These are phyloP conservation scores for Bimuria novae-zelandiae DNA, from an alignment of 2,329 filamentous ascomycete genomes.

Conservation along the genomic window DNA sequence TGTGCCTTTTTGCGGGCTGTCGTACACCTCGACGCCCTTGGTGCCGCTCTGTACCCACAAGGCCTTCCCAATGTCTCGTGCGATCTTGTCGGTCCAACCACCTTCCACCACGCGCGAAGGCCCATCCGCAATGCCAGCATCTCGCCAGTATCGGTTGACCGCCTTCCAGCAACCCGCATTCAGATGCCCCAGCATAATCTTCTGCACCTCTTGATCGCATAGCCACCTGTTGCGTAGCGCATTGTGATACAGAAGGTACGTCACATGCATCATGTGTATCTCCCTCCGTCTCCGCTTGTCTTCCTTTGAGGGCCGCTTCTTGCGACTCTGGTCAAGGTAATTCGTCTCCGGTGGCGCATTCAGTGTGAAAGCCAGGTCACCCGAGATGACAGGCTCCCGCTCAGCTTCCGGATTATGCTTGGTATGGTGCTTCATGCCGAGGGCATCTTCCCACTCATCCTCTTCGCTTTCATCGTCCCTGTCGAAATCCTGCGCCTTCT, in stretches of 20 bases:
- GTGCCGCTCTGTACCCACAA: slow-evolving; percentile 50
- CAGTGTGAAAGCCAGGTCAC: slow-evolving; percentile 76
- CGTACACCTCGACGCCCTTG: slow-evolving; percentile 39
- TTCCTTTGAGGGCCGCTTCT: slow-evolving; percentile 84
- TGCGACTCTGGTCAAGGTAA: slow-evolving; percentile 58
- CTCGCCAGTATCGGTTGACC: slow-evolving; percentile 56
- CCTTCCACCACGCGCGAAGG: slow-evolving; percentile 73
- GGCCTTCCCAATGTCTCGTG: slow-evolving; percentile 61
- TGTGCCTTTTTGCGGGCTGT: slow-evolving; percentile 19
- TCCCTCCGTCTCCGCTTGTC: slow-evolving; percentile 77
- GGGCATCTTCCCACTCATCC: slow-evolving; percentile 48
- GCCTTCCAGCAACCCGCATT: slow-evolving; percentile 42
- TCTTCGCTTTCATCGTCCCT: slow-evolving; percentile 48
- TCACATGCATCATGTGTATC: slow-evolving; percentile 88
- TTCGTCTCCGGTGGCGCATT: slow-evolving; percentile 28
- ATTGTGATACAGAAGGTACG: slow-evolving; percentile 88
- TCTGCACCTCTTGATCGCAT: slow-evolving; percentile 41
- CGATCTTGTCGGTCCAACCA: slow-evolving; percentile 62
- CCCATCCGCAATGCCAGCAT: slow-evolving; percentile 83
- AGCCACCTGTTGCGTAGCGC: slow-evolving; percentile 59
- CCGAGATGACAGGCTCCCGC: slow-evolving; percentile 57
- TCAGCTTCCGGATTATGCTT: slow-evolving; percentile 39
- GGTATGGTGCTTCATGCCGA: slow-evolving; percentile 41
- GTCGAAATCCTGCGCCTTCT: slow-evolving; percentile 35
- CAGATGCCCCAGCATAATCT: slow-evolving; percentile 34